These are phyloP conservation scores for Candida pseudofarinosa DNA, from an alignment of 805 yeast species.

Conservation along the genomic window DNA sequence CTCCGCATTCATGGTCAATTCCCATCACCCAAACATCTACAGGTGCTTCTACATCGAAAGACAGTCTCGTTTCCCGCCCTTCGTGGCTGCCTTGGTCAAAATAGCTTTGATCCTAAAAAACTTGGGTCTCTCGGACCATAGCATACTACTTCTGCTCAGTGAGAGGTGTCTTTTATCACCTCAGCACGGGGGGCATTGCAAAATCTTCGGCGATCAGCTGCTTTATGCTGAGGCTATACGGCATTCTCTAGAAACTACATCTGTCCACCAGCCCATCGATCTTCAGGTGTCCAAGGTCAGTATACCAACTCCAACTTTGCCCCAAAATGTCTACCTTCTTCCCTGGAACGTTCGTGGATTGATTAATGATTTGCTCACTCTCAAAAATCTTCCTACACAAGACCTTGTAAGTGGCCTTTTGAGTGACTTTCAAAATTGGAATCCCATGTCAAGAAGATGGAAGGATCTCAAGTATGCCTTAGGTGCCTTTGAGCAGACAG, in stretches of 20 bases:
- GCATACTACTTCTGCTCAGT: slow-evolving; percentile 25
- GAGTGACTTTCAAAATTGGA: slow-evolving; percentile 25
- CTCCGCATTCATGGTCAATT: slow-evolving; percentile 25
- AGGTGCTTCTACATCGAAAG: slow-evolving; percentile 22
- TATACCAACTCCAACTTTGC: neutral
- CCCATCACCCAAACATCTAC: slow-evolving; percentile 35
- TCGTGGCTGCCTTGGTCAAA: slow-evolving; percentile 24
- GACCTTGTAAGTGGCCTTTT: slow-evolving; percentile 21
- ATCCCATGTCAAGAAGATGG: slow-evolving; percentile 25
- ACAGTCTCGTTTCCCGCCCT: slow-evolving; percentile 18
- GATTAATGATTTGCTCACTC: slow-evolving; percentile 28
- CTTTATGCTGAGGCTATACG: slow-evolving; percentile 27
- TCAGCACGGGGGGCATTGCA: slow-evolving; percentile 24
- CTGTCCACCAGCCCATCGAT: slow-evolving; percentile 15
- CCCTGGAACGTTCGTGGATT: slow-evolving; percentile 41
- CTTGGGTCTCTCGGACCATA: slow-evolving; percentile 32
- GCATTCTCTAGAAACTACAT: slow-evolving; percentile 36
- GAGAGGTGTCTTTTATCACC: slow-evolving; percentile 23
- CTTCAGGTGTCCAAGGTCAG: slow-evolving; percentile 5
- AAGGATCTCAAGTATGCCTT: slow-evolving; percentile 29
- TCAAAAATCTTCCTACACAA: slow-evolving; percentile 26
- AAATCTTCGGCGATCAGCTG: slow-evolving; percentile 16
- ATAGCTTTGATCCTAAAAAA: slow-evolving; percentile 29
- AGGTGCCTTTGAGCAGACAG: slow-evolving; percentile 29
- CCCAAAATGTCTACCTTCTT: slow-evolving; percentile 8